A percentile compares a stretch with the other conserved stretches of the same genome.
Conservation (phyloP, 2,329 filamentous ascomycete species). For the Huntiella abstrusa region DNA sequence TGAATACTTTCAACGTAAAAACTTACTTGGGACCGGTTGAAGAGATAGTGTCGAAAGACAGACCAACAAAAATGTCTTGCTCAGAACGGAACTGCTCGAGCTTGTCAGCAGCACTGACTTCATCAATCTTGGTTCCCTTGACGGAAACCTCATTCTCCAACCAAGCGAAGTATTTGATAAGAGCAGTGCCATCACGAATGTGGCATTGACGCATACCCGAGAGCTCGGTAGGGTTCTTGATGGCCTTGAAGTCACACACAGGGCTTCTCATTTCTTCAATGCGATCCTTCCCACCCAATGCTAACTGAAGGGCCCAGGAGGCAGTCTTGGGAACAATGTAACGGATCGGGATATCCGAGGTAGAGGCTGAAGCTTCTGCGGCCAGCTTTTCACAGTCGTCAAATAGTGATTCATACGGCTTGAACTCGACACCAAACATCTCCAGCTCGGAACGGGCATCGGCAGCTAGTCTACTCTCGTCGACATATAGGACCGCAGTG, state of each 20-base stretch:
- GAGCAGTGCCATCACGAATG: slow-evolving; percentile 75
- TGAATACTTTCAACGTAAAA: background rate
- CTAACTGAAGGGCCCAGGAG: slow-evolving; percentile 80
- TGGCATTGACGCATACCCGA: slow-evolving; percentile 90
- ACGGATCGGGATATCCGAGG: slow-evolving; percentile 30
- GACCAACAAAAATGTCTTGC: slow-evolving; percentile 59
- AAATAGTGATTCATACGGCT: slow-evolving; percentile 70
- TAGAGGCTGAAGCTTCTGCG: slow-evolving; percentile 19
- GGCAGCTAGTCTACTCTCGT: slow-evolving; percentile 54
- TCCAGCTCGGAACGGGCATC: slow-evolving; percentile 53
- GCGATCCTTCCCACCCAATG: slow-evolving; percentile 65
- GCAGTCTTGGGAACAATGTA: slow-evolving; percentile 75
- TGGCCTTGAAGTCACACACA: slow-evolving; percentile 73
- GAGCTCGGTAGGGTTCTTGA: slow-evolving; percentile 82
- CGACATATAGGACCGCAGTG: slow-evolving; percentile 64
- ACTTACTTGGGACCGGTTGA: slow-evolving; percentile 63
- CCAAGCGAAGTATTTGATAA: slow-evolving; percentile 92
- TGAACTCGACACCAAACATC: slow-evolving; percentile 49
- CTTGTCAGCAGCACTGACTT: slow-evolving; percentile 83
- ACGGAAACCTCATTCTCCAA: slow-evolving; percentile 70
- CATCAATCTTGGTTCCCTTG: slow-evolving; percentile 58
- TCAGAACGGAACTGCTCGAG: slow-evolving; percentile 55
- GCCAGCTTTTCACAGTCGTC: slow-evolving; percentile 52
- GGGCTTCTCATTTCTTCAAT: slow-evolving; percentile 80
- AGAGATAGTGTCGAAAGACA: slow-evolving; percentile 92